A percentile compares a stretch with the other conserved stretches of the same genome.
phyloP scores from a whole-genome alignment of 2,329 filamentous ascomycete species.

The Aspergillus aculeatinus region DNA sequence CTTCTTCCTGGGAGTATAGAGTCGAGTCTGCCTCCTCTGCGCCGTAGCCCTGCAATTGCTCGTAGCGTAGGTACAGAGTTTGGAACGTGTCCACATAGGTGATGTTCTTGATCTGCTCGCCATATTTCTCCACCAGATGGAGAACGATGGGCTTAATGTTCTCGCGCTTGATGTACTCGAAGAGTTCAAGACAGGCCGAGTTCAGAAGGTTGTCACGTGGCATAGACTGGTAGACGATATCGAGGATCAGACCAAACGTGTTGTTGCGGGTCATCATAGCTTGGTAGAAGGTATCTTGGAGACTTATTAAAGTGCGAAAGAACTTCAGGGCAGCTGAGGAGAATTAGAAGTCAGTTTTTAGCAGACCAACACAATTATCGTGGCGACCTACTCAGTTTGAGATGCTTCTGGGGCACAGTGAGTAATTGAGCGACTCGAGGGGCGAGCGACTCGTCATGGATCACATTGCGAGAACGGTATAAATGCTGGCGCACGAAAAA shows the following conservation, averaged over 20 bases:
- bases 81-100: constrained; percentile 85
- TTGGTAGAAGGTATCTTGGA: constrained; percentile 90
- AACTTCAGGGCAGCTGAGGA: constrained; percentile 80
- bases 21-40: constrained; percentile 58
- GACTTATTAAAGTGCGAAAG: constrained; percentile 78
- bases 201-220: constrained; percentile 90
- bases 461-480: constrained; percentile 82
- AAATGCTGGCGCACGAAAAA: constrained; percentile 92
- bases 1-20: constrained; percentile 71
- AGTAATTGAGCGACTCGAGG: constrained; percentile 80
- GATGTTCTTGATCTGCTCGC: constrained; percentile 71
- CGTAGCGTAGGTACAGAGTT: constrained; percentile 71
- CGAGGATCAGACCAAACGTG: constrained; percentile 78
- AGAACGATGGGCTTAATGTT: constrained; percentile 77
- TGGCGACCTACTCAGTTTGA: constrained; percentile 72
- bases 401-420: constrained; percentile 79
- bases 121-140: constrained; percentile 80
- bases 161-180: constrained; percentile 84
- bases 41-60: constrained; percentile 71
- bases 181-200: constrained; percentile 90
- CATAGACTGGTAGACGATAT: constrained; percentile 81
- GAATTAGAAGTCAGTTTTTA: neutral
- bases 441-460: constrained; percentile 75
- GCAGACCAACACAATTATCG: too few species aligned
- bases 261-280: constrained; percentile 78